Evolutionary conservation across 2,329 filamentous ascomycete species (phyloP).

Genomic region (Cladorrhinum sp.): DNA sequence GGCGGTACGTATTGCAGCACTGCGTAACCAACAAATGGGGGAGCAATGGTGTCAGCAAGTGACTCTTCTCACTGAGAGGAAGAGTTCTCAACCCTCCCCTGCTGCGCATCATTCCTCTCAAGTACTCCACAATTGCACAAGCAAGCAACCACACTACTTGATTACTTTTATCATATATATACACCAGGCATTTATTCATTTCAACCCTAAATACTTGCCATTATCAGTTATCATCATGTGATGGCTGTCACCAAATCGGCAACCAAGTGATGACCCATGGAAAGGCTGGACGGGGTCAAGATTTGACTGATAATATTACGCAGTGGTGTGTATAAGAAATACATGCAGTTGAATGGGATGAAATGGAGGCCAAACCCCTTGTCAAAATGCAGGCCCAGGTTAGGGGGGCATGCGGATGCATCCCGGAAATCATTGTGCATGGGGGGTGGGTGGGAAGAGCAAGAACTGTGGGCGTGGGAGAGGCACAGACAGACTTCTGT

Average conservation of each 20-base stretch:
- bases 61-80: too few relatives aligned
- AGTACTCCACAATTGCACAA: too few relatives aligned
- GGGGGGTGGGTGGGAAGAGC: constrained; percentile 10
- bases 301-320: neutral
- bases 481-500: constrained; percentile 4
- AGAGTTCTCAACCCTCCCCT: too few relatives aligned
- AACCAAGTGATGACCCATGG: neutral
- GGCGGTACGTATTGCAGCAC: too few relatives aligned
- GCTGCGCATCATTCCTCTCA: neutral
- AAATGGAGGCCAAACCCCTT: neutral
- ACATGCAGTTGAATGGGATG: neutral
- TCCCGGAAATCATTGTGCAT: constrained; percentile 28
- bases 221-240: neutral
- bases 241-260: neutral
- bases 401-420: constrained; percentile 22
- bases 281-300: neutral
- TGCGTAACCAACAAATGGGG: too few relatives aligned
- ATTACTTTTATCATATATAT: too few relatives aligned
- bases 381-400: constrained; percentile 11
- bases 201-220: too few relatives aligned
- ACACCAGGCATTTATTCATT: too few relatives aligned
- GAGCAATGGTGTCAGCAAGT: too few relatives aligned
- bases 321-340: neutral
- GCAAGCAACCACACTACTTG: too few relatives aligned
- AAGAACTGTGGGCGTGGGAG: neutral